Base-by-base conservation (phyloP, 2,329 filamentous ascomycete species). In the Xylaria sp. region DNA sequence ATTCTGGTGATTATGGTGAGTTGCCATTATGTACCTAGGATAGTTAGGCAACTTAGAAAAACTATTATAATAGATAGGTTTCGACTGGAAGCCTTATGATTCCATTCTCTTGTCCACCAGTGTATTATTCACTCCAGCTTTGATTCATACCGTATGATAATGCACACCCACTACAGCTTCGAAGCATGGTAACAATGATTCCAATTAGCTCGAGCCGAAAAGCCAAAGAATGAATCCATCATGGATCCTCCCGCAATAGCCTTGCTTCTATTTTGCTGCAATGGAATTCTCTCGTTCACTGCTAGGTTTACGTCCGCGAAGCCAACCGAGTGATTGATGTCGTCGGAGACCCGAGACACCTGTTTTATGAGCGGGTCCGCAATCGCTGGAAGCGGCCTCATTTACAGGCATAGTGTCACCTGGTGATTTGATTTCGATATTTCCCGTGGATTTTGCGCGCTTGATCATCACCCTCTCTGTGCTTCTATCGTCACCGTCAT, bases 401-500 rank as follows among this genome's bases (percentile, higher is more conserved):
- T 55, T 52, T 9, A 20, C 34, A 25, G 28, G 34, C 23, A 56
- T 13, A 10, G 20, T 20, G 9, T 36, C 34, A 20, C 34, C 18
- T 15, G 46, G 34, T 41, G 39, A 18, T 18, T 67, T 64, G 7
- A 23, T 7, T 25, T 67, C 46, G 15, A 70, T 69, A 23, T 70
- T 70, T 46, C 69, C 69, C 4, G 69, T 69, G 18, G 69, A 70
- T 58, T 45, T 69, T 34, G 69, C 66, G 15, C 69, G 69, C 50
- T 70, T 70, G 15, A 70, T 65, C 5, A 18, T 60, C 7, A 36
- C 15, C 28, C 9, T 62, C 13, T 65, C 32, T n/a, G 5, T 50
- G 20, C 45, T 41, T 10, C 45, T 56, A 25, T 71, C 62, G 30
- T 70, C 59, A 36, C 74, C 71, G 41, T 76, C 73, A 48, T 77